Conservation (phyloP, 2,329 filamentous ascomycete genomes). For the Claviceps digitariae region DNA sequence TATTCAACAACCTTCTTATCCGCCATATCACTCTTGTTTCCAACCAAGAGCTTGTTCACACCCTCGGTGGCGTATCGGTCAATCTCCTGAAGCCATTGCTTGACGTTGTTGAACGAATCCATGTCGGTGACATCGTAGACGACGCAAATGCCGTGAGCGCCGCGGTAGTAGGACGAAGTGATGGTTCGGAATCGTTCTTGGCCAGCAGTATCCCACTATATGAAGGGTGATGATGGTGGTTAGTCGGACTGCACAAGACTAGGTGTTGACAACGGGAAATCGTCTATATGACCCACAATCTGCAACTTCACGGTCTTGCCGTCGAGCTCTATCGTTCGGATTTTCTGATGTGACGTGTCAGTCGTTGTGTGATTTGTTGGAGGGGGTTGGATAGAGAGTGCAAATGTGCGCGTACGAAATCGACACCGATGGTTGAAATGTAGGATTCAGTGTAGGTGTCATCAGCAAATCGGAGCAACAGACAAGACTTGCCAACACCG, state of each 20-base stretch:
- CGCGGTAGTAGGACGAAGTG: slow-evolving; percentile 98
- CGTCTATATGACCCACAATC: slow-evolving; percentile 54
- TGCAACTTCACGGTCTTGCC: slow-evolving; percentile 99
- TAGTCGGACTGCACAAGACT: neutral
- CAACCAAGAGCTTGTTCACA: slow-evolving; percentile 97
- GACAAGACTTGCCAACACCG: slow-evolving; percentile 98
- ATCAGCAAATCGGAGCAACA: slow-evolving; percentile 94
- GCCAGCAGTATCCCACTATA: slow-evolving; percentile 94
- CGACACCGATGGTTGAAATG: slow-evolving; percentile 98
- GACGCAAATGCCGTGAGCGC: slow-evolving; percentile 97
- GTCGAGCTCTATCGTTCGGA: slow-evolving; percentile 97
- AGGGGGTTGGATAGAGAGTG: too few species aligned
- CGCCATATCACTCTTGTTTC: slow-evolving; percentile 99
- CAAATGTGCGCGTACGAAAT: slow-evolving; percentile 65
- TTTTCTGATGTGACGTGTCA: slow-evolving; percentile 55
- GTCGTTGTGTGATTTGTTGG: slow-evolving; percentile 4
- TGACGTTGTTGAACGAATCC: slow-evolving; percentile 99
- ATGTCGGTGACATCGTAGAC: slow-evolving; percentile 99
- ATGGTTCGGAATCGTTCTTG: slow-evolving; percentile 99
- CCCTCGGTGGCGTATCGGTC: slow-evolving; percentile 98
- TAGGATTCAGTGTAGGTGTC: slow-evolving; percentile 99
- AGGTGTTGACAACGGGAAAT: neutral
- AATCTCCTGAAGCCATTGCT: slow-evolving; percentile 99
- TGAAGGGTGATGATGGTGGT: neutral
- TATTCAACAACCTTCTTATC: slow-evolving; percentile 99